Conservation (phyloP, 345 rosid species). For the Punica granatum region DNA sequence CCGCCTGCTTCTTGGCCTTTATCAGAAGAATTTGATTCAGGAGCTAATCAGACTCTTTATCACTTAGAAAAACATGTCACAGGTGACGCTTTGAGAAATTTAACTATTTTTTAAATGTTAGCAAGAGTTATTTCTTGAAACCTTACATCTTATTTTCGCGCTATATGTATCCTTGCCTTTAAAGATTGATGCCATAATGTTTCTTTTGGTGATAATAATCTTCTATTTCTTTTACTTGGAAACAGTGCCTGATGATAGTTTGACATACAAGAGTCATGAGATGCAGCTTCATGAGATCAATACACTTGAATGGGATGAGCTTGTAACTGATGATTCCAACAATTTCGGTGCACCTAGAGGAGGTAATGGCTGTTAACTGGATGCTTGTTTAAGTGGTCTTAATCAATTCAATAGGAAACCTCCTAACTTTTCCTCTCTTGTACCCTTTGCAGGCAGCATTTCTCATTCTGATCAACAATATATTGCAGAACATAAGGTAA, state of each 20-base stretch:
- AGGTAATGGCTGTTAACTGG: constrained; percentile 33
- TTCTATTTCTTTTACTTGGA: constrained; percentile 9
- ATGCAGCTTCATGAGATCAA: constrained; percentile 79
- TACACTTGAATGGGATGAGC: constrained; percentile 98
- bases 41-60: constrained; percentile 27
- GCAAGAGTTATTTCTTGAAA: neutral
- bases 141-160: neutral
- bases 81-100: constrained; percentile 18
- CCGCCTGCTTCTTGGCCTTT: constrained; percentile 38
- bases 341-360: constrained; percentile 13
- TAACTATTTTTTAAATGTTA: neutral
- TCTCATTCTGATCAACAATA: constrained; percentile 31
- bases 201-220: neutral
- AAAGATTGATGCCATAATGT: neutral
- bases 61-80: constrained; percentile 24
- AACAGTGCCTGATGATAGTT: constrained; percentile 43
- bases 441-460: constrained; percentile 38
- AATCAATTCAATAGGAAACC: neutral
- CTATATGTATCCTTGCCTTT: neutral
- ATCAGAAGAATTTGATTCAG: constrained; percentile 62
- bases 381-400: neutral
- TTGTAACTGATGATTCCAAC: constrained; percentile 38
- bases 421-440: neutral
- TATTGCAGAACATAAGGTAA: constrained; percentile 12
- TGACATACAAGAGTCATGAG: constrained; percentile 43